Percentiles rank a stretch among this genome's conserved stretches.
Evolutionary conservation across 2,329 filamentous ascomycete species (phyloP).

Genomic region (Trichophyton mentagrophytes): DNA sequence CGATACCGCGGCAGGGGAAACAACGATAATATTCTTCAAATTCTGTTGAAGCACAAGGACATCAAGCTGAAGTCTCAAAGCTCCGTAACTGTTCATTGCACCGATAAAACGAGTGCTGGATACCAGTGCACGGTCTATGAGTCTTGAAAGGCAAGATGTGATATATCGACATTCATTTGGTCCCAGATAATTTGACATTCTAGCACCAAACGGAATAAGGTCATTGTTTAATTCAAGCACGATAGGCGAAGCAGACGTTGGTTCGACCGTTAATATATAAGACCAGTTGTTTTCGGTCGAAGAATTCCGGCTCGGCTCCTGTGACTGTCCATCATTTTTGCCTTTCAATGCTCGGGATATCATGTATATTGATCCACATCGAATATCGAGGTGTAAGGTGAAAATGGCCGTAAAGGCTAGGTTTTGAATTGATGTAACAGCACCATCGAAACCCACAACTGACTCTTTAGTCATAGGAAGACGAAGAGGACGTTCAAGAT

Average conservation of each 20-base stretch:
- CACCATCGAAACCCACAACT: conserved; percentile 74
- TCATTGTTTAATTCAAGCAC: conserved; percentile 75
- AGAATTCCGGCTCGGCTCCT: conserved; percentile 18
- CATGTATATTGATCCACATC: conserved; percentile 73
- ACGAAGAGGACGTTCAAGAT: conserved; percentile 52
- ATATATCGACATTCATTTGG: conserved; percentile 61
- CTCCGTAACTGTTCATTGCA: conserved; percentile 74
- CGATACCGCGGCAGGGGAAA: conserved; percentile 12
- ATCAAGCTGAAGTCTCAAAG: conserved; percentile 81
- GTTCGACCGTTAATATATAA: conserved; percentile 31
- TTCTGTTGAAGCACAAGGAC: conserved; percentile 93
- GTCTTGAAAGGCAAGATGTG: conserved; percentile 58
- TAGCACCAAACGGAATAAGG: conserved; percentile 78
- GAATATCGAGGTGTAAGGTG: conserved; percentile 77
- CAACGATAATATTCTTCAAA: conserved; percentile 70
- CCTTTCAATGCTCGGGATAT: conserved; percentile 52
- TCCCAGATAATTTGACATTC: conserved; percentile 59
- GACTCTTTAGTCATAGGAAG: conserved; percentile 80
- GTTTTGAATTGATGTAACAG: conserved; percentile 68
- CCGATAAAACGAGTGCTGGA: conserved; percentile 56
- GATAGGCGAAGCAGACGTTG: conserved; percentile 42
- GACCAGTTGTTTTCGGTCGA: conserved; percentile 53
- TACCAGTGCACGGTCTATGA: conserved; percentile 71
- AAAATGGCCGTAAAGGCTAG: conserved; percentile 68
- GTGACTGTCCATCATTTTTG: conserved; percentile 31